Percentiles rank a stretch among this genome's conserved stretches.
Conservation (phyloP, 2,329 filamentous ascomycete genomes). For the Arthrobotrys iridis region DNA sequence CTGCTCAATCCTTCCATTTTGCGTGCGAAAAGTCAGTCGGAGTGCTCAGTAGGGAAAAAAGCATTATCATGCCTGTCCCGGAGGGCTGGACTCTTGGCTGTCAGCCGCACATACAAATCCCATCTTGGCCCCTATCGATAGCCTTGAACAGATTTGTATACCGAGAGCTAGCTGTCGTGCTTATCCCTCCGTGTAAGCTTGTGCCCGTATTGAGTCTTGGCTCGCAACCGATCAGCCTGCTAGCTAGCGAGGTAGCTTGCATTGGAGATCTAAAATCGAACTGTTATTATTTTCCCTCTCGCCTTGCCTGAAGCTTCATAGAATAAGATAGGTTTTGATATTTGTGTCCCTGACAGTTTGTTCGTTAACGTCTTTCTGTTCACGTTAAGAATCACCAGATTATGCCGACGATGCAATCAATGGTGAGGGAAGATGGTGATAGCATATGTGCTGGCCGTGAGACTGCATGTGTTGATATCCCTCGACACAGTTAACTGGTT, state of each 20-base stretch:
- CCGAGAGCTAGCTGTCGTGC: constrained; percentile 11
- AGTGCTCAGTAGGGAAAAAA: background rate
- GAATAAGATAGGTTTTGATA: no score
- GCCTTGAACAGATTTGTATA: background rate
- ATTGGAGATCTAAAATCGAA: no score
- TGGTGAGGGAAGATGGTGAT: no score
- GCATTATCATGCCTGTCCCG: constrained; percentile 14
- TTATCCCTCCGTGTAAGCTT: constrained; percentile 22
- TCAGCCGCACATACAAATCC: constrained; percentile 44
- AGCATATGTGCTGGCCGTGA: no score
- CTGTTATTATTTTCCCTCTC: no score
- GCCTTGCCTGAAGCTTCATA: no score
- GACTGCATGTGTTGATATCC: no score
- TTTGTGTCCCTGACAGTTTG: no score
- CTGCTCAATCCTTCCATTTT: constrained; percentile 30
- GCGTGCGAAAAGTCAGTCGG: background rate
- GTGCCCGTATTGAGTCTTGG: constrained; percentile 2
- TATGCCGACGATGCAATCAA: no score
- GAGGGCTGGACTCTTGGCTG: constrained; percentile 32
- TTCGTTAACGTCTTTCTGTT: no score
- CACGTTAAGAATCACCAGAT: no score
- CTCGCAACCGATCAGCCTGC: constrained; percentile 5
- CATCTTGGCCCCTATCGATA: constrained; percentile 24
- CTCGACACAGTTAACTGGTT: no score
- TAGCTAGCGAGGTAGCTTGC: background rate